These are phyloP conservation scores for Microstroma glucosiphilum DNA, from an alignment of 1,284 basidiomycete species.

Conservation along the genomic window DNA sequence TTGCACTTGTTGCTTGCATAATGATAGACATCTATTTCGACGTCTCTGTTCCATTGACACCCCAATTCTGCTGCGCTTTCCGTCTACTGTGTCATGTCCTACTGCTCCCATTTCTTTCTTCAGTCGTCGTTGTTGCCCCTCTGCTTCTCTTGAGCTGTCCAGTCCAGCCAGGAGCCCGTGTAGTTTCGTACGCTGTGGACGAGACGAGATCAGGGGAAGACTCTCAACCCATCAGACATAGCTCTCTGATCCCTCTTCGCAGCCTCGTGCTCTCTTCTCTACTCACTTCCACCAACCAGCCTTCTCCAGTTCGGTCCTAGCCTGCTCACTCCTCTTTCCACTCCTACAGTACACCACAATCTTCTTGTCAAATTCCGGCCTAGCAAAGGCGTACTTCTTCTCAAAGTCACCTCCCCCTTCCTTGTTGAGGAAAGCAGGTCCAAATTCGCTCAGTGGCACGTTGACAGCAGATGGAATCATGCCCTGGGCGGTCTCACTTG, in stretches of 20 bases:
- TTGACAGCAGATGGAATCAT: slow-evolving; percentile 93
- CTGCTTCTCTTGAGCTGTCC: slow-evolving; percentile 20
- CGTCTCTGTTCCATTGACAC: no score
- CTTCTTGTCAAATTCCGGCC: slow-evolving; percentile 70
- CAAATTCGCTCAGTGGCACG: slow-evolving; percentile 75
- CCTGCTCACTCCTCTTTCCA: slow-evolving; percentile 75
- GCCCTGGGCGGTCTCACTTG: slow-evolving; percentile 84
- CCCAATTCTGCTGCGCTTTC: no score
- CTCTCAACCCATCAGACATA: no score
- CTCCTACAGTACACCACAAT: slow-evolving; percentile 91
- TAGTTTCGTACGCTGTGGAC: slow-evolving; percentile 14
- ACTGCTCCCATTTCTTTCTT: not conserved
- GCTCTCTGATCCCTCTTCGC: no score
- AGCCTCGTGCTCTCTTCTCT: no score
- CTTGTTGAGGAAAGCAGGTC: slow-evolving; percentile 64
- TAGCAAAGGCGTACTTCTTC: slow-evolving; percentile 68
- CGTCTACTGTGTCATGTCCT: no score
- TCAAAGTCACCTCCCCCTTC: slow-evolving; percentile 52
- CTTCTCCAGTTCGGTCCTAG: slow-evolving; percentile 73
- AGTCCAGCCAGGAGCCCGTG: slow-evolving; percentile 29
- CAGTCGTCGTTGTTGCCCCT: not conserved
- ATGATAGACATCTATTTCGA: no score
- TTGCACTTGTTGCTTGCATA: no score
- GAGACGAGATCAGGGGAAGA: no score
- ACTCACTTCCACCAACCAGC: slow-evolving; percentile 68